A percentile compares a stretch with the other conserved stretches of the same genome.
phyloP scores from a whole-genome alignment of 441 rosid genomes.

The Jatropha multifida region DNA sequence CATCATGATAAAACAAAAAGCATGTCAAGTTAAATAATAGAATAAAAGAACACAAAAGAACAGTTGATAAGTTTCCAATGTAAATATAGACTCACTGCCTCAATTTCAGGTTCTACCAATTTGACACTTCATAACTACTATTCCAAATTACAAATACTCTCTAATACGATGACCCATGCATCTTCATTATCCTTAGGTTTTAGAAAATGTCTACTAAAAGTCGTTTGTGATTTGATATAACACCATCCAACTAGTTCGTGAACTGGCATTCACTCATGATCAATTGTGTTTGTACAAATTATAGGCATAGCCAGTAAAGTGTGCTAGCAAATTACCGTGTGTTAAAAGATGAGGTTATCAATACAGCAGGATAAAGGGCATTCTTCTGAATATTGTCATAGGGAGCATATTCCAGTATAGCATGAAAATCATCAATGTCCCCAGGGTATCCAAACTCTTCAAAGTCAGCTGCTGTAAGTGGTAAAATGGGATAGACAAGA shows the following conservation, averaged over 20 bases:
- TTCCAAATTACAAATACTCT: background rate
- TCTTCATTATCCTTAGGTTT: background rate
- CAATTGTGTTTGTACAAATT: background rate
- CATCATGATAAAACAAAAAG: conserved; percentile 3
- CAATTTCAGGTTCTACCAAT: background rate
- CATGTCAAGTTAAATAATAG: background rate
- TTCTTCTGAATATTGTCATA: conserved; percentile 83
- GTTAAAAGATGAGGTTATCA: conserved; percentile 80
- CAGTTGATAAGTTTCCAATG: conserved; percentile 3
- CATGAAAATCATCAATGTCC: conserved; percentile 70
- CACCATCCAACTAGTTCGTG: background rate
- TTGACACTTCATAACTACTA: background rate
- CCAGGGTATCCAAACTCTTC: conserved; percentile 96
- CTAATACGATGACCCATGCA: background rate
- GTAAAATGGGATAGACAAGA: conserved; percentile 78
- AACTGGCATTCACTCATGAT: background rate
- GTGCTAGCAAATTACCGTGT: conserved; percentile 54
- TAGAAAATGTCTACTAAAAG: background rate
- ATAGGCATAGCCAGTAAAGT: background rate
- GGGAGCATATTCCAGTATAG: conserved; percentile 72
- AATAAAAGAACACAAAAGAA: background rate
- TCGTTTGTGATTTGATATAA: conserved; percentile 5
- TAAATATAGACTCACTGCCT: background rate
- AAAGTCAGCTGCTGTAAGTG: conserved; percentile 70
- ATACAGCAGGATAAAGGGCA: conserved; percentile 71